Evolutionary conservation across 371 early-diverging fungal genomes (phyloP), one percentile per base, ranked within the genome.

Genomic region (Entomophthora muscae): DNA sequence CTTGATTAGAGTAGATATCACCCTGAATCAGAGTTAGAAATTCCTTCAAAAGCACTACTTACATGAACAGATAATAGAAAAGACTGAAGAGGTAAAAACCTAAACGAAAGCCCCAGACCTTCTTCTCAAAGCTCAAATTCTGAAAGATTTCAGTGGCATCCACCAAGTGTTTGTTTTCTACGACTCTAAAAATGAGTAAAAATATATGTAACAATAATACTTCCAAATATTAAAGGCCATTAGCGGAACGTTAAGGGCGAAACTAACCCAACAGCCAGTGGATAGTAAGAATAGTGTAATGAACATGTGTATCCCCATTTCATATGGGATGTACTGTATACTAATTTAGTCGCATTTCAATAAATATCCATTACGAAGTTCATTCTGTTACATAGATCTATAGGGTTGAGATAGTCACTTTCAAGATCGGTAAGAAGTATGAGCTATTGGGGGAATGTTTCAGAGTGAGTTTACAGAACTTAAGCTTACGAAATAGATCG

Each of bases 391-490:
- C 93, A 93, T 58, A 96, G 82, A 72, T 96, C 97, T 69, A 96
- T 94, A 17, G 97, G 97, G 75, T 96, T 96, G 75, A 96, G 90
- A 76, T 93, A 96, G 68, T 96, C 97, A 26, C 57, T 28, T 56
- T 66, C 66, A 22, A 66, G 30, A 63, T 66, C 66, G 3, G 61
- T 57, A 22, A 60, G 53, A 54, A 64, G 57, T 12, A 67, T 67
- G 10, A 56, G 23, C 62, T 67, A 60, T 42, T 42, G 5, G 42
- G n/a, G n/a, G n/a, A n/a, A 42, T 42, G 42, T 10, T 5, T 10
- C 42, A 10, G 17, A 42, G 5, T 42, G 17, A 17, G 17, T 42
- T 42, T 5, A 42, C 17, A 42, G 17, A 42, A 42, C 5, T 5
- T 42, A 42, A 17, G 42, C 42, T 42, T 42, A 42, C 42, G 17